Evolutionary conservation across 2,329 filamentous ascomycete species (phyloP).

Genomic region (Verticillium nonalfalfae): DNA sequence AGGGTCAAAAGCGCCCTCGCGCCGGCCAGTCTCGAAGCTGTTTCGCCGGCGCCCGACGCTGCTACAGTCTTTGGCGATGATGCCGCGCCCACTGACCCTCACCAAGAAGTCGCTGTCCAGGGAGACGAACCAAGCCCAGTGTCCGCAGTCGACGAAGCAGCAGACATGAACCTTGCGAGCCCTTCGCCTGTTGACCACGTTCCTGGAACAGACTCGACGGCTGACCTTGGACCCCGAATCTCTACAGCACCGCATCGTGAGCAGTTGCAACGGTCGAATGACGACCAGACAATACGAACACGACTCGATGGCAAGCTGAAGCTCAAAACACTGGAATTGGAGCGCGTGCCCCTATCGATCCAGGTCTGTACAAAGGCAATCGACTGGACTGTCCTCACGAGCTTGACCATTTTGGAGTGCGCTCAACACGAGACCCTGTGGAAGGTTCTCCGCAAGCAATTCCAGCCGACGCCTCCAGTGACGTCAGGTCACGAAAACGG

Average conservation of each 20-base stretch:
- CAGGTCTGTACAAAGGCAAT: slow-evolving; percentile 63
- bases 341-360: slow-evolving; percentile 68
- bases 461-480: slow-evolving; percentile 33
- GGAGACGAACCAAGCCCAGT: background rate
- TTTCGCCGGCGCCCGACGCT: background rate
- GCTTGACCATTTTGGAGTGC: slow-evolving; percentile 68
- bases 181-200: background rate
- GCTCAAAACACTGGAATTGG: slow-evolving; percentile 68
- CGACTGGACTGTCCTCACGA: slow-evolving; percentile 68
- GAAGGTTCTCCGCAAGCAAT: slow-evolving; percentile 62
- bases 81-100: background rate
- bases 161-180: background rate
- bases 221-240: background rate
- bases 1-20: background rate
- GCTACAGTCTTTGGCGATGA: background rate
- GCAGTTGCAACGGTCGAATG: background rate
- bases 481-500: slow-evolving; percentile 19
- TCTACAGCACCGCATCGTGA: background rate
- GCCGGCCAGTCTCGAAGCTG: background rate
- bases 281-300: slow-evolving; percentile 20
- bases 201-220: background rate
- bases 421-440: slow-evolving; percentile 68
- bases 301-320: slow-evolving; percentile 52
- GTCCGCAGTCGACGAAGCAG: background rate
- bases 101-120: background rate